Evolutionary conservation across 805 yeast species (phyloP).

Genomic region (Ogataea nonfermentans): DNA sequence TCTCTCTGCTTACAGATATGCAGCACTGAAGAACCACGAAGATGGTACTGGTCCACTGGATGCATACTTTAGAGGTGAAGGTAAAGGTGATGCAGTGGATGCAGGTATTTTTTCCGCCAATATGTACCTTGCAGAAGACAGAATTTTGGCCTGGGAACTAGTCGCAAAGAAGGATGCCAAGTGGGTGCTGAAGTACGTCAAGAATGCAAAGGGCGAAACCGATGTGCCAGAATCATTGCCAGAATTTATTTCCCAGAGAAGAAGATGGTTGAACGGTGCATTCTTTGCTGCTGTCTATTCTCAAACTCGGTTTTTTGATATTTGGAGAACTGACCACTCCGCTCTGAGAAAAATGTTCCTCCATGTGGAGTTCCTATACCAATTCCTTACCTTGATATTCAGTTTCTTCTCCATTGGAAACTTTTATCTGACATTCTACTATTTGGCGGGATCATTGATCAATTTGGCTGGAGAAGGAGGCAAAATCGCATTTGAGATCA

Average conservation of each 20-base stretch:
- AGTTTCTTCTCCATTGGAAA: constrained; percentile 92
- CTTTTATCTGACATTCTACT: constrained; percentile 88
- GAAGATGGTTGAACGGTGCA: constrained; percentile 98
- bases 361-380: constrained; percentile 87
- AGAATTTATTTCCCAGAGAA: constrained; percentile 93
- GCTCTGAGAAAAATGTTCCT: constrained; percentile 72
- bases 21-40: constrained; percentile 78
- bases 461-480: constrained; percentile 70
- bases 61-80: constrained; percentile 88
- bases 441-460: constrained; percentile 82
- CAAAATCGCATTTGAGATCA: constrained; percentile 73
- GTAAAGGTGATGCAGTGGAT: constrained; percentile 31
- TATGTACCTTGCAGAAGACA: constrained; percentile 96
- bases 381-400: constrained; percentile 73
- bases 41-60: constrained; percentile 92
- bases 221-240: constrained; percentile 94
- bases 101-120: constrained; percentile 89
- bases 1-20: constrained; percentile 86
- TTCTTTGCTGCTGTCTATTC: constrained; percentile 94
- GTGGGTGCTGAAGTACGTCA: constrained; percentile 90
- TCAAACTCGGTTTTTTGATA: constrained; percentile 77
- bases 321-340: constrained; percentile 90
- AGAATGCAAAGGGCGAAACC: constrained; percentile 92
- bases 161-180: constrained; percentile 80
- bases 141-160: constrained; percentile 94